Evolutionary conservation across 805 yeast genomes (phyloP).

Genomic region (Candida tibetensis): DNA sequence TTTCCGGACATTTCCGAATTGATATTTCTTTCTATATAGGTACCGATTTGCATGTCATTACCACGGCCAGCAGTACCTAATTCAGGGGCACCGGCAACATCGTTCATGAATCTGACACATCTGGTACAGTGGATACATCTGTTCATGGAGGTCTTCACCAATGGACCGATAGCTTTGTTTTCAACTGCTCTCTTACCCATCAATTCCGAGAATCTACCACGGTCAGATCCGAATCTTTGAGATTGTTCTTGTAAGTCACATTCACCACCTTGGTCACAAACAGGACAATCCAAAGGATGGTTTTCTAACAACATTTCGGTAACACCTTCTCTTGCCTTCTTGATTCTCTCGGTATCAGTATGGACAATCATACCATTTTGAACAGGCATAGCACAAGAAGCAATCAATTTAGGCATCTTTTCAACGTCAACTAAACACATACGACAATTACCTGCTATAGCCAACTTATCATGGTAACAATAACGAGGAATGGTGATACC

Average conservation of each 20-base stretch:
- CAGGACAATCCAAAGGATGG: slow-evolving; percentile 91
- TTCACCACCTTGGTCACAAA: slow-evolving; percentile 94
- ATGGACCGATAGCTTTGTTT: slow-evolving; percentile 86
- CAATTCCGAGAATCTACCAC: slow-evolving; percentile 80
- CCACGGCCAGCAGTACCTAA: slow-evolving; percentile 89
- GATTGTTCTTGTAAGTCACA: slow-evolving; percentile 90
- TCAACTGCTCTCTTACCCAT: slow-evolving; percentile 87
- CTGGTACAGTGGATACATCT: slow-evolving; percentile 91
- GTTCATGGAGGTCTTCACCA: slow-evolving; percentile 87
- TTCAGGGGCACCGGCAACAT: slow-evolving; percentile 91
- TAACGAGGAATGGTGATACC: slow-evolving; percentile 86
- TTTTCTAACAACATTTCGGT: slow-evolving; percentile 85
- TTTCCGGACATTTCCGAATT: slow-evolving; percentile 85
- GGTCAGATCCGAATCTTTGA: slow-evolving; percentile 76
- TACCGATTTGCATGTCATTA: slow-evolving; percentile 88
- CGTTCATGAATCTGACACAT: slow-evolving; percentile 86
- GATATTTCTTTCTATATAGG: slow-evolving; percentile 79
- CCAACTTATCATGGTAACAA: slow-evolving; percentile 88
- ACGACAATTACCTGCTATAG: slow-evolving; percentile 90
- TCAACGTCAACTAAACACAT: slow-evolving; percentile 91
- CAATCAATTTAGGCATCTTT: slow-evolving; percentile 84
- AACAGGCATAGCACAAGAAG: slow-evolving; percentile 92
- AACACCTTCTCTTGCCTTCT: slow-evolving; percentile 84
- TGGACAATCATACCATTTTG: slow-evolving; percentile 84
- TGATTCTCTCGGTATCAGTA: slow-evolving; percentile 74